Evolutionary conservation across 2,329 filamentous ascomycete species (phyloP).

Genomic region (Aspergillus ochraceus): DNA sequence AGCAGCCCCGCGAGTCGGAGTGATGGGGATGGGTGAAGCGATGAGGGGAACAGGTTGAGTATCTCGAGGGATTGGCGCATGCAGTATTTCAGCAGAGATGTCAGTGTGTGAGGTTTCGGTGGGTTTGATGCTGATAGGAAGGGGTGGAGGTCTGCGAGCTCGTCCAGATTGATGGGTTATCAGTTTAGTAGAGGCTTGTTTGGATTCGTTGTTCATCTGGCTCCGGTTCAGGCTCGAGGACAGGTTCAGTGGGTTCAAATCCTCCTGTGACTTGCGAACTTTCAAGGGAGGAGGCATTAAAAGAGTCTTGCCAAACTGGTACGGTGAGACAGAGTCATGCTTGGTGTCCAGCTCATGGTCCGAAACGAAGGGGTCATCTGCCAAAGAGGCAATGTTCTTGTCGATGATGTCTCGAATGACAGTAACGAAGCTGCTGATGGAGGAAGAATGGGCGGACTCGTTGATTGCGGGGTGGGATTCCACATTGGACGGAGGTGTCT

Average conservation of each 20-base stretch:
- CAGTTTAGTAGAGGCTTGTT: neutral
- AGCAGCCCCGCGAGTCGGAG: slow-evolving; percentile 2
- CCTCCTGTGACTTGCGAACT: slow-evolving; percentile 22
- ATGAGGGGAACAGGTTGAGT: neutral
- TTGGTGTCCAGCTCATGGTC: slow-evolving; percentile 9
- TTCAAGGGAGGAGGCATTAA: slow-evolving; percentile 27
- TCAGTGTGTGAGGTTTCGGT: neutral
- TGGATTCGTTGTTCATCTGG: neutral
- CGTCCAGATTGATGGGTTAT: neutral
- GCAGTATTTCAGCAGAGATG: neutral
- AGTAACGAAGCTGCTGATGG: slow-evolving; percentile 19
- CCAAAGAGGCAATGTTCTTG: slow-evolving; percentile 15
- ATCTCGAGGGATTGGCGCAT: neutral
- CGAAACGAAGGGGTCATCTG: slow-evolving; percentile 29
- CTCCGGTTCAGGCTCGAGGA: neutral
- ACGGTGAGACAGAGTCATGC: neutral
- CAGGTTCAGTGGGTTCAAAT: neutral
- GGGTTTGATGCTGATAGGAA: slow-evolving; percentile 24
- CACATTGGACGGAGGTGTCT: slow-evolving; percentile 2
- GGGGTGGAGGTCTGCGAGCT: slow-evolving; percentile 17
- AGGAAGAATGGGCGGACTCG: slow-evolving; percentile 10
- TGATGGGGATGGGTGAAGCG: neutral
- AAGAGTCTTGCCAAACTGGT: slow-evolving; percentile 7
- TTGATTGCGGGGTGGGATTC: slow-evolving; percentile 12
- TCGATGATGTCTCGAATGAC: slow-evolving; percentile 31